Evolutionary conservation across 306 rosid genomes (phyloP).

Genomic region (Clitoria ternatea): DNA sequence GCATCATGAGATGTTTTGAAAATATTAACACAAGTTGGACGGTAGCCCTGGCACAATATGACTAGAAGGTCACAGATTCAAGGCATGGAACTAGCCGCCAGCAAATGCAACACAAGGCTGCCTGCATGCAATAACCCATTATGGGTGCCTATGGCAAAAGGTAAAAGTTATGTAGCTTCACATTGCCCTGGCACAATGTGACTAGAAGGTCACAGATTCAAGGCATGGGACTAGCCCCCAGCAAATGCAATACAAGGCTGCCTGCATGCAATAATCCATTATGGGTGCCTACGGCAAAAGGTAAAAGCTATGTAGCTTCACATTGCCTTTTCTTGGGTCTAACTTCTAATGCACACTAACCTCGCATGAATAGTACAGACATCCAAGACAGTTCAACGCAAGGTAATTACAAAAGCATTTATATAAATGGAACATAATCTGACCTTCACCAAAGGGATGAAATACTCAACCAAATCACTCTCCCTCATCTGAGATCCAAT

Average conservation of each 20-base stretch:
- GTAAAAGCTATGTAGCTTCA: no score
- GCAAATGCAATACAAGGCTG: neutral
- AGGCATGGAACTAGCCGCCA: neutral
- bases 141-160: no score
- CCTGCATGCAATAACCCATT: neutral
- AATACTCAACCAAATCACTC: slow-evolving; percentile 67
- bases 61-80: neutral
- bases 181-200: neutral
- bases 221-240: neutral
- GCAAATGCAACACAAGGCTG: neutral
- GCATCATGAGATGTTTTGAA: neutral
- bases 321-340: no score
- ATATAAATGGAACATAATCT: neutral
- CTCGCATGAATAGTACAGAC: neutral
- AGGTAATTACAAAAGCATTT: neutral
- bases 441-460: slow-evolving; percentile 79
- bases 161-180: no score
- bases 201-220: neutral
- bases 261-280: neutral
- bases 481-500: slow-evolving; percentile 87
- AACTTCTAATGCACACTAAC: no score
- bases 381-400: neutral
- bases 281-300: no score
- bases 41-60: neutral
- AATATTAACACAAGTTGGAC: neutral